phyloP scores from a whole-genome alignment of 2,329 filamentous ascomycete genomes.

The Ceratocystis ficicola region DNA sequence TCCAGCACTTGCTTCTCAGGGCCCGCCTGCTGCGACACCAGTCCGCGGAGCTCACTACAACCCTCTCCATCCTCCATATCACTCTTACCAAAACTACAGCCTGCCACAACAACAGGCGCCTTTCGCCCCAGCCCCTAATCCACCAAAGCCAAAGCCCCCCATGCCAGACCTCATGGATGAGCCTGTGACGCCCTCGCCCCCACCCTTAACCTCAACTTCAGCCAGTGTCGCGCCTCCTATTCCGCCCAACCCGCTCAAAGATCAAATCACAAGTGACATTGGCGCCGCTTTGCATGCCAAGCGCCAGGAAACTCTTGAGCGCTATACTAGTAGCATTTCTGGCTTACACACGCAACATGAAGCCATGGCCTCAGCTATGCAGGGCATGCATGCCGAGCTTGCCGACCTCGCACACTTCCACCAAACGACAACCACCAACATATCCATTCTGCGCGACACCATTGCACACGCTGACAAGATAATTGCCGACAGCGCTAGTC shows the following conservation, averaged over 20 bases:
- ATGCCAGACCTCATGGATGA: constrained; percentile 47
- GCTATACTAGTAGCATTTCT: constrained; percentile 61
- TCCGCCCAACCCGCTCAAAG: constrained; percentile 90
- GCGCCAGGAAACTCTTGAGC: constrained; percentile 54
- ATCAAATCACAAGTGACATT: constrained; percentile 68
- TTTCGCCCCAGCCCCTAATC: constrained; percentile 24
- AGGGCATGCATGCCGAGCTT: constrained; percentile 61
- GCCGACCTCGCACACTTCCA: constrained; percentile 58
- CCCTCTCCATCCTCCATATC: constrained; percentile 1
- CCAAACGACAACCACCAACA: constrained; percentile 60
- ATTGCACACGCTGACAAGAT: constrained; percentile 67
- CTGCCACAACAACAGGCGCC: constrained; percentile 18
- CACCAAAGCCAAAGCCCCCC: constrained; percentile 31
- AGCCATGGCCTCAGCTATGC: constrained; percentile 60
- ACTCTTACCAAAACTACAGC: background rate
- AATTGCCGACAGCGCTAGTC: constrained; percentile 57
- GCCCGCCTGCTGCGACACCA: background rate
- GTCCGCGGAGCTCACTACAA: background rate
- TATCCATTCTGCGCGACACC: constrained; percentile 62
- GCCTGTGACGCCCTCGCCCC: constrained; percentile 41
- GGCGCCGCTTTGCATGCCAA: constrained; percentile 56
- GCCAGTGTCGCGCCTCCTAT: constrained; percentile 58
- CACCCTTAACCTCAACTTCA: constrained; percentile 33
- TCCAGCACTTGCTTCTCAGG: background rate
- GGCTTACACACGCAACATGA: constrained; percentile 67